A percentile compares a stretch with the other conserved stretches of the same genome.
These are phyloP conservation scores for Colletotrichum camelliae DNA, from an alignment of 2,329 filamentous ascomycete genomes.

Conservation along the genomic window DNA sequence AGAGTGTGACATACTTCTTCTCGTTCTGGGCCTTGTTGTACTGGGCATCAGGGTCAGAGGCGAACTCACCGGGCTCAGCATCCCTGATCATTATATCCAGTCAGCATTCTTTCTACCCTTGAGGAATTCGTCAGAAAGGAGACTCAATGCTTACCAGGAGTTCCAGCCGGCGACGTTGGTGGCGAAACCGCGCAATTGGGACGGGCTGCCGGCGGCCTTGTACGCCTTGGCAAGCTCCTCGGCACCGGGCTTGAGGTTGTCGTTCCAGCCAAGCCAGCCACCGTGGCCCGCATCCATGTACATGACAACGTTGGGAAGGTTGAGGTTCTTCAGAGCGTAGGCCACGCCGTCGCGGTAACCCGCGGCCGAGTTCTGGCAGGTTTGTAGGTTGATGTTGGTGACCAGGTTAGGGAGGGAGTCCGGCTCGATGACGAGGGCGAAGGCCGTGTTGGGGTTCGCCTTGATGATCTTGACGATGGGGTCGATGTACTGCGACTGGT, in stretches of 20 bases:
- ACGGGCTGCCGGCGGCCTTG: constrained; percentile 41
- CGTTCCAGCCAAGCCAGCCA: constrained; percentile 69
- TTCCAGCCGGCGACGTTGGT: constrained; percentile 48
- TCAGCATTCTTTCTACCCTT: neutral
- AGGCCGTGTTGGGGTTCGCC: constrained; percentile 56
- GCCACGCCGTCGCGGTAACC: constrained; percentile 61
- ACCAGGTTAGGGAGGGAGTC: constrained; percentile 68
- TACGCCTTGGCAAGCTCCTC: constrained; percentile 43
- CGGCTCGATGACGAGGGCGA: constrained; percentile 57
- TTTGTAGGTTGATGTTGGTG: constrained; percentile 60
- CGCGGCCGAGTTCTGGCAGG: constrained; percentile 58
- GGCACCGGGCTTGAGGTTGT: constrained; percentile 52
- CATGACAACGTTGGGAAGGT: constrained; percentile 66
- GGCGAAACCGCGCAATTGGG: constrained; percentile 41
- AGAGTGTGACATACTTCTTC: constrained; percentile 46
- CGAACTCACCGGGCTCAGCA: constrained; percentile 41
- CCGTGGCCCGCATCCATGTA: constrained; percentile 69
- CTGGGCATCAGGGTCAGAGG: constrained; percentile 45
- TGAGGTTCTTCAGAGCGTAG: constrained; percentile 61
- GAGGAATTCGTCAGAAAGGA: neutral
- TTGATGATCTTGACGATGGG: constrained; percentile 57
- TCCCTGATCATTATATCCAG: constrained; percentile 25
- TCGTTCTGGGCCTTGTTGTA: constrained; percentile 48
- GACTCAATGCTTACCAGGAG: constrained; percentile 30
- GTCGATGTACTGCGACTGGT: constrained; percentile 48